These are phyloP conservation scores for Pythium rishiriense DNA, from an alignment of 352 stramenopile species.

Conservation along the genomic window DNA sequence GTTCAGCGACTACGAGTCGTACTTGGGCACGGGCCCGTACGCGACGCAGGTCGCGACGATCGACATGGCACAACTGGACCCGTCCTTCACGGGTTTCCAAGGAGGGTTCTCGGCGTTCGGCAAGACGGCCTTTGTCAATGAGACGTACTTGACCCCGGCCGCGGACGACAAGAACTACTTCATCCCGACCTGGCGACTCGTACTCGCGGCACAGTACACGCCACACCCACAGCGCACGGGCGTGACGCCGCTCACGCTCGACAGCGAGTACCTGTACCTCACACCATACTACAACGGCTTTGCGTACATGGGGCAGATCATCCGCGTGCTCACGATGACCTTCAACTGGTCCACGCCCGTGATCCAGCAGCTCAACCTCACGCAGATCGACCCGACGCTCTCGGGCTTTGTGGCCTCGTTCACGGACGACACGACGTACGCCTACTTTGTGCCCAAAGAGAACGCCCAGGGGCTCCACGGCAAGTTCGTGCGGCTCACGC, in stretches of 20 bases:
- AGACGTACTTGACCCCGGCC: slow-evolving; percentile 56
- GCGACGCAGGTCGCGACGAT: slow-evolving; percentile 54
- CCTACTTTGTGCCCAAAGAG: slow-evolving; percentile 65
- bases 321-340: slow-evolving; percentile 54
- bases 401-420: slow-evolving; percentile 62
- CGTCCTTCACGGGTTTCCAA: slow-evolving; percentile 54
- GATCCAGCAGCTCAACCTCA: slow-evolving; percentile 60
- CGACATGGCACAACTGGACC: slow-evolving; percentile 52
- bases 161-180: slow-evolving; percentile 52
- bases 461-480: slow-evolving; percentile 63
- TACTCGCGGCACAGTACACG: slow-evolving; percentile 51
- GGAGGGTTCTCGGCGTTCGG: slow-evolving; percentile 64
- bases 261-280: slow-evolving; percentile 73
- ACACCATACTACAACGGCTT: slow-evolving; percentile 65
- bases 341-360: slow-evolving; percentile 48
- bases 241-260: slow-evolving; percentile 27
- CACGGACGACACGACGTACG: slow-evolving; percentile 47
- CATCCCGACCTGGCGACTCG: slow-evolving; percentile 40
- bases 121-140: slow-evolving; percentile 53
- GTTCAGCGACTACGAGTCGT: slow-evolving; percentile 77
- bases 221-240: slow-evolving; percentile 42
- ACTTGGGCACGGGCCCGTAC: slow-evolving; percentile 68
- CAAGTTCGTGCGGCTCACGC: slow-evolving; percentile 58
- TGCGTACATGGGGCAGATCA: slow-evolving; percentile 46
- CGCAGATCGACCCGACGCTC: slow-evolving; percentile 38